Conservation (phyloP, 2,329 filamentous ascomycete species). For the Penicillium psychrosexuale region DNA sequence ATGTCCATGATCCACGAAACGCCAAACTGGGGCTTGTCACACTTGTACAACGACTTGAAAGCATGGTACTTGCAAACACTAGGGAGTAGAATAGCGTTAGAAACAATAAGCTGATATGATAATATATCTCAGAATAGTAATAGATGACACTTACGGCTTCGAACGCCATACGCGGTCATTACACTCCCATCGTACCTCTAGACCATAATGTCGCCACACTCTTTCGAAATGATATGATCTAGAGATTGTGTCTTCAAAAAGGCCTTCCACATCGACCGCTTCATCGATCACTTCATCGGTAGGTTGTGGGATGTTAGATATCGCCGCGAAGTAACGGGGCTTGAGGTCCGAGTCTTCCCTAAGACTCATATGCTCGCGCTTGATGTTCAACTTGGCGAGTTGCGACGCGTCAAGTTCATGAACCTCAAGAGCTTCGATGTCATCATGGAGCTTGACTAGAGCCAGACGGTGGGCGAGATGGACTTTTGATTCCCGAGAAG, state of each 20-base stretch:
- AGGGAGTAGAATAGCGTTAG: neutral
- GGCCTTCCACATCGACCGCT: neutral
- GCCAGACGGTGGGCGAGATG: neutral
- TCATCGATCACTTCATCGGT: neutral
- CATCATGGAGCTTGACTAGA: neutral
- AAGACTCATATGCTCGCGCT: neutral
- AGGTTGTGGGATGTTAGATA: neutral
- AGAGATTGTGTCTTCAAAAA: neutral
- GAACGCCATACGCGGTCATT: neutral
- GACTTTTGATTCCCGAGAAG: neutral
- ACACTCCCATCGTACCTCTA: neutral
- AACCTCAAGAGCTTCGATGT: neutral
- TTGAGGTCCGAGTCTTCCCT: neutral
- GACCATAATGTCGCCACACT: neutral
- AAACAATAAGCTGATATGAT: neutral
- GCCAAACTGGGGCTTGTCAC: neutral
- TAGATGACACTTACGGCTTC: neutral
- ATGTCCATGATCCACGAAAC: neutral
- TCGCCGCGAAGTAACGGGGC: neutral
- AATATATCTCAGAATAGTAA: neutral
- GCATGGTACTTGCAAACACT: neutral
- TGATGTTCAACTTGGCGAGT: neutral
- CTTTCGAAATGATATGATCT: neutral
- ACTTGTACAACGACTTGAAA: neutral
- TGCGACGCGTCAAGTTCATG: neutral